phyloP scores from a whole-genome alignment of 1,284 basidiomycete genomes.

The Chondrostereum purpureum region DNA sequence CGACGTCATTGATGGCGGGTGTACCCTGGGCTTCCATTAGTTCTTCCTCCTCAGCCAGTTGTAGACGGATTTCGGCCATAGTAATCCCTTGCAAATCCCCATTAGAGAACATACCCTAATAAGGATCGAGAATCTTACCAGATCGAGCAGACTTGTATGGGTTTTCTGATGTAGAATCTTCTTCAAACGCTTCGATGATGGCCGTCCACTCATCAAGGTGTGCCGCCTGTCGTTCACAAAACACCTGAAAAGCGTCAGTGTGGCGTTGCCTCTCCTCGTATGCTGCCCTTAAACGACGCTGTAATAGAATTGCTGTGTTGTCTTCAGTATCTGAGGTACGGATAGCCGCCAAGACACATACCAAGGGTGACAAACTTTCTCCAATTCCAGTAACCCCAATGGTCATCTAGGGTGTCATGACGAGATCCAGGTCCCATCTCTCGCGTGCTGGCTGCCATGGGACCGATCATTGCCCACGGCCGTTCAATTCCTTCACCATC shows the following conservation, averaged over 20 bases:
- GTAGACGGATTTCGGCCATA: constrained; percentile 6
- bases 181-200: neutral
- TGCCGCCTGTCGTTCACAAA: no score
- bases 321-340: no score
- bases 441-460: constrained; percentile 14
- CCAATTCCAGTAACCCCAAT: constrained; percentile 24
- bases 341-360: no score
- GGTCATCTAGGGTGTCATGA: constrained; percentile 22
- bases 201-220: neutral
- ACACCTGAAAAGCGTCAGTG: no score
- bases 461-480: constrained; percentile 10
- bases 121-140: neutral
- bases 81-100: no score
- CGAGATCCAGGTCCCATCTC: constrained; percentile 22
- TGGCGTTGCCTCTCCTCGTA: no score
- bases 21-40: neutral
- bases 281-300: no score
- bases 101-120: no score
- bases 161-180: neutral
- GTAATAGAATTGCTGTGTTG: no score
- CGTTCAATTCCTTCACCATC: constrained; percentile 25
- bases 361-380: constrained; percentile 18
- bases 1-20: neutral
- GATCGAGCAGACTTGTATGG: neutral
- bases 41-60: constrained; percentile 14